These are phyloP conservation scores for Ceratocystis papillata DNA, from an alignment of 2,329 filamentous ascomycete genomes.

Conservation along the genomic window DNA sequence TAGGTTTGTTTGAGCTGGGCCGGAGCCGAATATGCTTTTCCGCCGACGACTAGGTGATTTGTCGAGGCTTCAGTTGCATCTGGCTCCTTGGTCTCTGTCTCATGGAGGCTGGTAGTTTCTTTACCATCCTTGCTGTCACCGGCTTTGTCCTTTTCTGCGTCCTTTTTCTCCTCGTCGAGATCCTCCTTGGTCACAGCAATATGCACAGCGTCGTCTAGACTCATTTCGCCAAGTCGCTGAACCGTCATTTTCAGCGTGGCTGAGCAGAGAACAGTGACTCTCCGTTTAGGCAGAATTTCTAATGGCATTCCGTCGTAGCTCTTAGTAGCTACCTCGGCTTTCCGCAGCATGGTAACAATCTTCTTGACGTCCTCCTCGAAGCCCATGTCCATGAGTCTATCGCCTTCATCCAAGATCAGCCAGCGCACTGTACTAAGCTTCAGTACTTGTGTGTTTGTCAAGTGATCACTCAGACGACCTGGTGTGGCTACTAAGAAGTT, in stretches of 20 bases:
- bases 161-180: constrained; percentile 29
- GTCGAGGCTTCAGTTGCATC: constrained; percentile 15
- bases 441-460: constrained; percentile 82
- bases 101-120: not conserved
- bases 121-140: constrained; percentile 15
- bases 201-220: constrained; percentile 81
- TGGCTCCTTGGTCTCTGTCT: not conserved
- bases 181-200: constrained; percentile 58
- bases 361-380: constrained; percentile 90
- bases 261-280: constrained; percentile 84
- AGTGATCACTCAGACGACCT: constrained; percentile 78
- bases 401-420: constrained; percentile 90
- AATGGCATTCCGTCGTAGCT: constrained; percentile 48
- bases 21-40: constrained; percentile 60
- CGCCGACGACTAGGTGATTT: constrained; percentile 21
- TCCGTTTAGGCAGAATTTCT: constrained; percentile 58
- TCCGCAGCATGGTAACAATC: constrained; percentile 69
- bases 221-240: constrained; percentile 86
- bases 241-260: constrained; percentile 98
- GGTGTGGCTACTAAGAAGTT: constrained; percentile 95
- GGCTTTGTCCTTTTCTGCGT: constrained; percentile 34
- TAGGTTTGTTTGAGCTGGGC: constrained; percentile 92
- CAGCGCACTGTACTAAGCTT: constrained; percentile 83
- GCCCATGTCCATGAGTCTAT: constrained; percentile 95
- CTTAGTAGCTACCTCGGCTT: constrained; percentile 48